phyloP scores from a whole-genome alignment of 1,139 yeast genomes.

The Lodderomyces orthopsilosis region DNA sequence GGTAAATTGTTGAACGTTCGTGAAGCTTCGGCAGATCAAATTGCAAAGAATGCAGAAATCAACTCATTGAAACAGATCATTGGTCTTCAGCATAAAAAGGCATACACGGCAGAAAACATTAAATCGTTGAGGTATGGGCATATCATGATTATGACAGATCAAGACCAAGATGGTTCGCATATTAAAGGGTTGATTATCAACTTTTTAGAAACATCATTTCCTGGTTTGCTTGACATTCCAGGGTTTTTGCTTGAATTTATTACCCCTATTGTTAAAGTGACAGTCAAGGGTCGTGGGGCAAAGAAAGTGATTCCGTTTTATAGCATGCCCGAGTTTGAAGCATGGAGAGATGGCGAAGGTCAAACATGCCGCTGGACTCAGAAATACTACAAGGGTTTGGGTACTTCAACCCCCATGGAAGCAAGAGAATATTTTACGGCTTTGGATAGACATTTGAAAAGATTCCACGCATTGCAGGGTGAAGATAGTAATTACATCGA shows the following conservation, averaged over 20 bases:
- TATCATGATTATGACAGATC: conserved; percentile 99
- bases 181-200: conserved; percentile 95
- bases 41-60: conserved; percentile 88
- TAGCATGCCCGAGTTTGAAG: conserved; percentile 93
- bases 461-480: conserved; percentile 77
- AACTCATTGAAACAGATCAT: conserved; percentile 93
- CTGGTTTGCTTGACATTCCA: conserved; percentile 86
- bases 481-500: conserved; percentile 84
- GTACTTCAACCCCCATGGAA: conserved; percentile 83
- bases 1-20: conserved; percentile 95
- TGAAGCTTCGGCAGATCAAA: conserved; percentile 94
- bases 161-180: conserved; percentile 99
- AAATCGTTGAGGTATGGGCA: conserved; percentile 88
- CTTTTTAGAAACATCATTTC: conserved; percentile 90
- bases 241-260: conserved; percentile 92
- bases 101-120: conserved; percentile 60
- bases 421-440: conserved; percentile 88
- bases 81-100: conserved; percentile 91
- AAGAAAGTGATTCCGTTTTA: conserved; percentile 69
- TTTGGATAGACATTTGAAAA: conserved; percentile 81
- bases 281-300: conserved; percentile 52
- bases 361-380: conserved; percentile 78
- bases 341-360: conserved; percentile 89
- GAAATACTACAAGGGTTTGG: conserved; percentile 97
- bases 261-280: conserved; percentile 94